Base-by-base conservation (phyloP, 257 asterid species). In the Dorcoceras hygrometricum region DNA sequence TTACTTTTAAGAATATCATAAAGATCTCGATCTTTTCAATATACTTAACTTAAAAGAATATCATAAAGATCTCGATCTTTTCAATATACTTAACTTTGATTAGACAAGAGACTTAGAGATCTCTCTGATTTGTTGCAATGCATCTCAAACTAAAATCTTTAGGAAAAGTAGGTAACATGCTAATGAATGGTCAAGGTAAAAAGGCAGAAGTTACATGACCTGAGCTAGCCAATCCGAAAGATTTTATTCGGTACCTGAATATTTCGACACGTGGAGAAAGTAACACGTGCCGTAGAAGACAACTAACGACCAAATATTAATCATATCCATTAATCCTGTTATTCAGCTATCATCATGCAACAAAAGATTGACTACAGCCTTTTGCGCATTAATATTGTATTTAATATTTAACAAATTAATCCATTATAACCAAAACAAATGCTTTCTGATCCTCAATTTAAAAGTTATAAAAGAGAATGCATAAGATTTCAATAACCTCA, bases 101-200 rank as follows among this genome's bases (percentile, higher is more conserved):
- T 56, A 50, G 50, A 12, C 50, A 11, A 10, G n/a, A 39, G 50
- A 39, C n/a, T 39, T 39, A 39, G 50, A 39, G n/a, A 39, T 39
- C 50, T 39, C 50, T n/a, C 50, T 11, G 50, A 11, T 39, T 57
- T 19, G 53, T 60, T 24, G 32, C 66, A 59, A 62, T 43, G 20
- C 25, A 39, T 39, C 6, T 23, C 10, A 24, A 63, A 18, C 39
- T 54, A 46, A 39, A 18, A 23, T 34, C 29, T 34, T 36, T 10
- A 48, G 28, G 67, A 26, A 28, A 53, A 46, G 55, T 18, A 66
- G 67, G 62, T 43, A 31, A 23, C 20, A 60, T 29, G 63, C 61
- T 51, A 23, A 58, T 32, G 55, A 6, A 25, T 14, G 5, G 28
- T 43, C 36, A 50, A 50, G 53, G 23, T 16, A 67, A 6, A 36